Conservation (phyloP, 2,329 filamentous ascomycete genomes). For the Fusarium secorum region DNA sequence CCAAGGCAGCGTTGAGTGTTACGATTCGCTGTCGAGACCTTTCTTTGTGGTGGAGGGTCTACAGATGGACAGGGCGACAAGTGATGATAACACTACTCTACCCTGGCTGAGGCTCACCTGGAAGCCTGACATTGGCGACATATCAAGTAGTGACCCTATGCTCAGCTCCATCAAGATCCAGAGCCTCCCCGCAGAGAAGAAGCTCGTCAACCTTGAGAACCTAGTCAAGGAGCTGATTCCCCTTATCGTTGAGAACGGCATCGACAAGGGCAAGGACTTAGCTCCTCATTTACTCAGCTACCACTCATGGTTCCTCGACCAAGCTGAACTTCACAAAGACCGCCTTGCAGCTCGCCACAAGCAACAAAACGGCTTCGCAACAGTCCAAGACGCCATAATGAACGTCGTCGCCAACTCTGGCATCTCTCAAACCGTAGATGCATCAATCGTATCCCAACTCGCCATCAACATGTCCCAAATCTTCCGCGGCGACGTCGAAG, state of each 20-base stretch:
- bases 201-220: slow-evolving; percentile 35
- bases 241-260: slow-evolving; percentile 27
- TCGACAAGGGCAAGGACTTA: slow-evolving; percentile 23
- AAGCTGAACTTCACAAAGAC: slow-evolving; percentile 25
- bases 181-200: slow-evolving; percentile 36
- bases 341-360: slow-evolving; percentile 9
- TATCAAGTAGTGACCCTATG: slow-evolving; percentile 29
- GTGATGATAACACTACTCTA: slow-evolving; percentile 31
- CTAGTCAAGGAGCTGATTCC: slow-evolving; percentile 36
- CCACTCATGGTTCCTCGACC: slow-evolving; percentile 29
- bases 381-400: slow-evolving; percentile 4
- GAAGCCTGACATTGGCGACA: slow-evolving; percentile 38
- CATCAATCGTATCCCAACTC: slow-evolving; percentile 35
- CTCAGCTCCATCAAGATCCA: slow-evolving; percentile 35
- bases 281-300: slow-evolving; percentile 26
- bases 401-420: slow-evolving; percentile 27
- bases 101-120: slow-evolving; percentile 35
- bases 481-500: slow-evolving; percentile 33
- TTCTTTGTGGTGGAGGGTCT: slow-evolving; percentile 37
- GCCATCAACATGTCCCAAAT: slow-evolving; percentile 34
- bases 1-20: slow-evolving; percentile 31
- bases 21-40: slow-evolving; percentile 21
- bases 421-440: slow-evolving; percentile 35
- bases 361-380: slow-evolving; percentile 9
- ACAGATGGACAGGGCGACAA: slow-evolving; percentile 35